These are phyloP conservation scores for Brassica juncea DNA, from an alignment of 345 rosid species.

Conservation along the genomic window DNA sequence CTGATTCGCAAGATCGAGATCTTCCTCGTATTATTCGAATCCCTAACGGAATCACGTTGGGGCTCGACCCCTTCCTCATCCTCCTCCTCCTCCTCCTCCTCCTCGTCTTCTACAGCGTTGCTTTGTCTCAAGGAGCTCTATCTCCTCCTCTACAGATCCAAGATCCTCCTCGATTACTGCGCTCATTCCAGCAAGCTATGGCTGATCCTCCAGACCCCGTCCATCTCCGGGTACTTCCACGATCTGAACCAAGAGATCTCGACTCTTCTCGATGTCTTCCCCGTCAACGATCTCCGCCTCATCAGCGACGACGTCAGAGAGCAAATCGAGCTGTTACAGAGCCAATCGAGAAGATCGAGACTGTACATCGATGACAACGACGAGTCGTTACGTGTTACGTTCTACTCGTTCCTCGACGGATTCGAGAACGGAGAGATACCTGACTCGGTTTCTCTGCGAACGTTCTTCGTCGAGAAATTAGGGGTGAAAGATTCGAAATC, in stretches of 20 bases:
- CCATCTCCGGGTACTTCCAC: conserved; percentile 91
- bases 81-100: neutral
- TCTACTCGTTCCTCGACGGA: conserved; percentile 63
- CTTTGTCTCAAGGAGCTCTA: conserved; percentile 90
- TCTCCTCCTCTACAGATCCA: conserved; percentile 79
- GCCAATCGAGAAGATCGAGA: conserved; percentile 59
- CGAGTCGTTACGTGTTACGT: conserved; percentile 55
- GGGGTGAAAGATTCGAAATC: conserved; percentile 60
- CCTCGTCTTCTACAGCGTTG: conserved; percentile 38
- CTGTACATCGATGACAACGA: conserved; percentile 67
- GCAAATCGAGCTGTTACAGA: conserved; percentile 68
- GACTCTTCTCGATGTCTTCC: conserved; percentile 91
- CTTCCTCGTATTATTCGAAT: conserved; percentile 64
- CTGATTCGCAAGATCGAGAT: conserved; percentile 70
- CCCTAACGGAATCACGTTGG: conserved; percentile 52
- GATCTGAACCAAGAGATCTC: conserved; percentile 84
- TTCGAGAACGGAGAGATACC: conserved; percentile 72
- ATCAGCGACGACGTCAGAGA: conserved; percentile 81
- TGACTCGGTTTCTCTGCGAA: conserved; percentile 37
- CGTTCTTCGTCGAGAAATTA: conserved; percentile 63
- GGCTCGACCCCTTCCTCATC: conserved; percentile 8
- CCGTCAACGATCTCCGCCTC: conserved; percentile 53
- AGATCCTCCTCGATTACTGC: conserved; percentile 82
- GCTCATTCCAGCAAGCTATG: conserved; percentile 82
- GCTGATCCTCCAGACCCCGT: conserved; percentile 79